These are phyloP conservation scores for Sporobolus alterniflorus DNA, from an alignment of 202 grass and related monocot genomes.

Conservation along the genomic window DNA sequence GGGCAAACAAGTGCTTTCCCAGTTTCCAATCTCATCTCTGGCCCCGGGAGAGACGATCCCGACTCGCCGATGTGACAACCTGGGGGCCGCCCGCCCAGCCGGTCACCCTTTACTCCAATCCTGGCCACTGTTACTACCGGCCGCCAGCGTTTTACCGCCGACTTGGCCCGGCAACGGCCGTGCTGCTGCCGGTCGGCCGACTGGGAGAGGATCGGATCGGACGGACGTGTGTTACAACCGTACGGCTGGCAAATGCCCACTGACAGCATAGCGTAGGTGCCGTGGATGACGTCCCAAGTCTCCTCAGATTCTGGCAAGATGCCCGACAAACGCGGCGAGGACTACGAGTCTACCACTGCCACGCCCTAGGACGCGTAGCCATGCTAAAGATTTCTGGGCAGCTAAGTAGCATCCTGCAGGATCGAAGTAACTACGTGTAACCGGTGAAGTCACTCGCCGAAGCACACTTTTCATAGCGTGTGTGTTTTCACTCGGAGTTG, in stretches of 20 bases:
- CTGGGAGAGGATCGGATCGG: not conserved
- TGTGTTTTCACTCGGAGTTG: not conserved
- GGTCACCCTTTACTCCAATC: constrained; percentile 1
- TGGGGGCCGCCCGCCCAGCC: not conserved
- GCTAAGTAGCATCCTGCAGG: not conserved
- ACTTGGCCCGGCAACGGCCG: not conserved
- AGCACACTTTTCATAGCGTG: not conserved
- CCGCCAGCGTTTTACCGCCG: not conserved
- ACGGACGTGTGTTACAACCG: not conserved
- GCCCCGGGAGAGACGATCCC: not conserved
- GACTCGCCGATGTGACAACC: constrained; percentile 45
- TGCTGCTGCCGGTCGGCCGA: not conserved
- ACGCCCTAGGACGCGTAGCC: not conserved
- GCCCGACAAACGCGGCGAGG: constrained; percentile 24
- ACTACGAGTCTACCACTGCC: constrained; percentile 17
- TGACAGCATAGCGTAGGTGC: not conserved
- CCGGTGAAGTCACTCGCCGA: not conserved
- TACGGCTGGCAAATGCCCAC: not conserved
- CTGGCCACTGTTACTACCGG: not conserved
- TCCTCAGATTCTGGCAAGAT: not conserved
- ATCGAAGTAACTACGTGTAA: constrained; percentile 1
- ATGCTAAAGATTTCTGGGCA: not conserved
- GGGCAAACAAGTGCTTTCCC: constrained; percentile 26
- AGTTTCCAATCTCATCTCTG: constrained; percentile 29
- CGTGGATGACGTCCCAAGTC: constrained; percentile 14